Base-by-base conservation (phyloP, 768 basidiomycete genomes). In the Clitopilus passeckerianus region DNA sequence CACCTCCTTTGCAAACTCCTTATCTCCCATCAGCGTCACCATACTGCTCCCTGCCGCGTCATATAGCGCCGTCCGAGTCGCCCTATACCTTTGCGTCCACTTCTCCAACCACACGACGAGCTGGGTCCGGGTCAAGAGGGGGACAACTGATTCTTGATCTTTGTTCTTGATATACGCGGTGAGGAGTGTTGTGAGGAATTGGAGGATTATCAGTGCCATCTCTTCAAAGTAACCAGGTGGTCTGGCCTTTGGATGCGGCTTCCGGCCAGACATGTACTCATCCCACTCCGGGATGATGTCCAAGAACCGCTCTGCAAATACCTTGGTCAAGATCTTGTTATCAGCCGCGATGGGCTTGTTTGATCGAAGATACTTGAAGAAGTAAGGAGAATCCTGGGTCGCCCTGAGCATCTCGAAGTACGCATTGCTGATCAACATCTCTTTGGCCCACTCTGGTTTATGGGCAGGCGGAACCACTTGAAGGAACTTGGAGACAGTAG, bases 361-460 rank as follows among this genome's bases (percentile, higher is more conserved):
- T 7, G 66, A 68, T n/a, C 63, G 41, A 33, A 67, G 59, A 41
- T 67, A 68, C 35, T 67, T 63, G 33, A 54, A 46, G 3, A 68
- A 56, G 33, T 68, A 68, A 12, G 66, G 64, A 20, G 61, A 41
- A 52, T 68, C 61, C 52, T 68, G 66, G 18, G 66, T 15, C 0
- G 57, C 24, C 7, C 63, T 58, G 14, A 68, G 61, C 44, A 66
- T 66, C 22, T 61, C 61, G 20, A 59, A 52, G 60, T 63, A 68
- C 2, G 63, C 59, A 52, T 67, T 68, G 34, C 57, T 57, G 12
- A 57, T 14, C 22, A 22, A 8, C 18, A 57, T 24, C 18, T 57
- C 56, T 10, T 33, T 18, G 15, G 15, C 16, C n/a, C 30, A 37
- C 5, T 14, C 54, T 30, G 27, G 3, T 14, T 20, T 10, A 50